Evolutionary conservation across 129 eudicot species (phyloP), one percentile per base, ranked within the genome.

Genomic region (Logfia minima): DNA sequence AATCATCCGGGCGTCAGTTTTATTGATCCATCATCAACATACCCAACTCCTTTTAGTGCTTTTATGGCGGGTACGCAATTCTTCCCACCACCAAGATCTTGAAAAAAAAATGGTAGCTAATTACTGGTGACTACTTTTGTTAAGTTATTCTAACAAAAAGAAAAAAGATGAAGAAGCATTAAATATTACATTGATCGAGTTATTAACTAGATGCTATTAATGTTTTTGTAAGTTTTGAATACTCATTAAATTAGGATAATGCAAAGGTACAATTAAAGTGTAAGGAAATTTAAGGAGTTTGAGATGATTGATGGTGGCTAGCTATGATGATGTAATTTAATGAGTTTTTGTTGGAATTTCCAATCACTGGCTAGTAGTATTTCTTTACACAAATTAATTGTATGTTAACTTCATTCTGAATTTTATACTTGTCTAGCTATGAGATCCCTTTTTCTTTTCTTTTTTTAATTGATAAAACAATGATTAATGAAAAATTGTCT

Each of bases 61-160:
- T 90, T 86, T 85, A 82, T 93, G 92, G 92, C 98, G 62, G 98
- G 98, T 85, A 93, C 98, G 89, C 96, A 90, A 79, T 90, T 88
- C 80, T 90, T 90, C 51, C 95, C 91, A 68, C 89, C 92, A 29
- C 92, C 96, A 77, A 86, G 96, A 82, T 84, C 94, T 77, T 92
- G 76, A 84, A 26, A 68, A 74, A 18, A 34, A 63, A 71, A 69
- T 31, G 70, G 28, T 56, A 6, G 24, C 67, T 71, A 70, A 77
- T 61, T 77, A 76, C 31, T 43, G 70, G 72, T 55, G 24, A 8
- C 74, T 19, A 48, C 41, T 62, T n/a, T 53, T 78, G 63, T 17
- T 58, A 56, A 9, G 35, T 28, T 74, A 13, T 43, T 76, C 74
- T 65, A 71, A 43, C 82, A 56, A 66, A 56, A 65, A 68, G 34